Evolutionary conservation across 352 stramenopile species (phyloP), one percentile per base, ranked within the genome.

Genomic region (Pythium aquatile): DNA sequence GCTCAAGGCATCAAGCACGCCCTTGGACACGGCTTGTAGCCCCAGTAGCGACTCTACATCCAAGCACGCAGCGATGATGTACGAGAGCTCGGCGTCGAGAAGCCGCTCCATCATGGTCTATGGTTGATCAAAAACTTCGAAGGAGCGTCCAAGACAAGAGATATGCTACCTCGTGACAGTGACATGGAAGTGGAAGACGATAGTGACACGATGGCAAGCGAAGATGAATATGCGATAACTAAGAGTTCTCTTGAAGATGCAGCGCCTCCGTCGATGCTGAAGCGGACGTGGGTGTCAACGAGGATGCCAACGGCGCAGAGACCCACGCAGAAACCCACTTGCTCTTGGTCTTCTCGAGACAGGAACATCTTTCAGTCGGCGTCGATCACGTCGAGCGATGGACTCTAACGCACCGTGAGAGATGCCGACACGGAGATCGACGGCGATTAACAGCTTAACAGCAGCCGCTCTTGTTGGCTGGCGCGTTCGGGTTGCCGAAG

Each of bases 401-500:
- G 30, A 44, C 56, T 54, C 56, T 62, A 62, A 20, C 28, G 58
- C 49, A 48, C 17, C 5, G 24, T 46, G 48, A 39, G 16, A 30
- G 13, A 40, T 53, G 39, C 28, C 35, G n/a, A 20, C 49, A 47
- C 28, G 24, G 29, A 55, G 47, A n/a, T 59, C n/a, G 39, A 54
- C 7, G 33, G 14, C 17, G 16, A 5, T 88, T 91, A 94, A 74
- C 85, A 28, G 16, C 5, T 88, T 91, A 94, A 74, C 85, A 94
- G 73, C 85, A 94, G 59, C 85, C 85, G 46, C 72, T 74, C 62
- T 88, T 77, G 60, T 76, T 90, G 35, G 77, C 76, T 3, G 83
- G 75, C 63, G 82, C 82, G 57, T 79, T 90, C 64, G 81, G 72
- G 76, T 88, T 90, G 56, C 85, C 85, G 66, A 93, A 94, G 40